Evolutionary conservation across 768 basidiomycete species (phyloP), one percentile per base, ranked within the genome.

Genomic region (Mycena floridula): DNA sequence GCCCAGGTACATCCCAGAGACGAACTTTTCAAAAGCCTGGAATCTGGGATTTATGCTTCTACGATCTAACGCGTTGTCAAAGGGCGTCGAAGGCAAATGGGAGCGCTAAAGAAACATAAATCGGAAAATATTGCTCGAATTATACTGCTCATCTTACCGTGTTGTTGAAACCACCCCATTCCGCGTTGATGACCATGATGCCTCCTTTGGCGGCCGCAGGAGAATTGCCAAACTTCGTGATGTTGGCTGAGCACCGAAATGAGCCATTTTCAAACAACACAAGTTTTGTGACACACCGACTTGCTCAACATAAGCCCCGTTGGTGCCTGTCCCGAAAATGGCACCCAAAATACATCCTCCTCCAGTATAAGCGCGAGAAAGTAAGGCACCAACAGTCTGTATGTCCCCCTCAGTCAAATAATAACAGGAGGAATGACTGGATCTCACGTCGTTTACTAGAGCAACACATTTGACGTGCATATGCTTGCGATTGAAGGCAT

Each of bases 111-210:
- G 44, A 40, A 20, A 22, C 5, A 38, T 12, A 25, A 27, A 37
- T 35, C n/a, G 39, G 9, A 55, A 32, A 36, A 38, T 32, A 23
- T 47, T 11, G 7, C 24, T 39, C 24, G 24, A 38, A 25, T 39
- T 11, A 27, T 30, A 28, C 37, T 5, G 24, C 44, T 12, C 37
- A 47, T 18, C 81, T 54, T 60, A 91, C 92, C 40, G 82, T 76
- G 64, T 96, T 98, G 64, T 99, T 89, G 67, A 98, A 96, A 21
- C 81, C 96, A 49, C 96, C 96, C 96, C 95, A 98, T 67, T 98
- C 96, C 6, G 89, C 89, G 67, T 99, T 99, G 45, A 98, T 80
- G 44, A 97, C 77, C 96, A 99, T 99, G 51, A 76, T 65, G 16
- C 82, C 87, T 4, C 81, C 85, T 25, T 76, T 69, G 7, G 72